A percentile compares a stretch with the other conserved stretches of the same genome.
These are phyloP conservation scores for Botrytis fabae DNA, from an alignment of 2,329 filamentous ascomycete species.

Conservation along the genomic window DNA sequence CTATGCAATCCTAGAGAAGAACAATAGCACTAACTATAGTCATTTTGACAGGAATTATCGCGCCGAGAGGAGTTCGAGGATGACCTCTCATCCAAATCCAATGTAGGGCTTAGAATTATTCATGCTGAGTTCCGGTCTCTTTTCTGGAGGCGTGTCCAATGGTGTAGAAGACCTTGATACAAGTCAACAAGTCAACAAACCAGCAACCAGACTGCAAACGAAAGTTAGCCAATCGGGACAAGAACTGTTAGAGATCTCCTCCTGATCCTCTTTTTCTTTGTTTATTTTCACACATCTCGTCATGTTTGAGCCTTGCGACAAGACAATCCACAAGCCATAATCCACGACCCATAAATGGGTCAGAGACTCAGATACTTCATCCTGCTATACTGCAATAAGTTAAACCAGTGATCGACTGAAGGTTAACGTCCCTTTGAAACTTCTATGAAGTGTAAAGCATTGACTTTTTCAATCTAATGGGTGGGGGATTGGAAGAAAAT, in stretches of 20 bases:
- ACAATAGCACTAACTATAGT: conserved; percentile 28
- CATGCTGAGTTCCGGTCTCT: conserved; percentile 19
- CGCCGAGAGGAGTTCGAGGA: conserved; percentile 29
- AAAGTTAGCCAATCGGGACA: conserved; percentile 35
- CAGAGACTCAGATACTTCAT: not conserved
- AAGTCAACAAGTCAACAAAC: not conserved
- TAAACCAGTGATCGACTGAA: not conserved
- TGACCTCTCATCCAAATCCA: conserved; percentile 20
- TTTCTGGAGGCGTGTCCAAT: not conserved
- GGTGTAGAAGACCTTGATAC: not conserved
- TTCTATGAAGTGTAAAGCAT: not conserved
- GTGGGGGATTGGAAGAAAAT: not conserved
- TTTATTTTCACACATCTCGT: not conserved
- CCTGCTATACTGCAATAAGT: conserved; percentile 3
- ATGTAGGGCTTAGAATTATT: conserved; percentile 30
- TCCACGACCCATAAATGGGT: conserved; percentile 2
- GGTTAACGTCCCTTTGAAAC: conserved; percentile 6
- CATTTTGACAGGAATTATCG: not conserved
- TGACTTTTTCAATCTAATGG: not conserved
- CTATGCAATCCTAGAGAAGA: conserved; percentile 30
- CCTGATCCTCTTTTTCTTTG: conserved; percentile 19
- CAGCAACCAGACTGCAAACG: conserved; percentile 35
- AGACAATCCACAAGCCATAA: conserved; percentile 10
- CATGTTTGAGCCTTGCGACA: conserved; percentile 17
- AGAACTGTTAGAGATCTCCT: conserved; percentile 20